Evolutionary conservation across 2,329 filamentous ascomycete genomes (phyloP).

Genomic region (Bipolaris gigantea): DNA sequence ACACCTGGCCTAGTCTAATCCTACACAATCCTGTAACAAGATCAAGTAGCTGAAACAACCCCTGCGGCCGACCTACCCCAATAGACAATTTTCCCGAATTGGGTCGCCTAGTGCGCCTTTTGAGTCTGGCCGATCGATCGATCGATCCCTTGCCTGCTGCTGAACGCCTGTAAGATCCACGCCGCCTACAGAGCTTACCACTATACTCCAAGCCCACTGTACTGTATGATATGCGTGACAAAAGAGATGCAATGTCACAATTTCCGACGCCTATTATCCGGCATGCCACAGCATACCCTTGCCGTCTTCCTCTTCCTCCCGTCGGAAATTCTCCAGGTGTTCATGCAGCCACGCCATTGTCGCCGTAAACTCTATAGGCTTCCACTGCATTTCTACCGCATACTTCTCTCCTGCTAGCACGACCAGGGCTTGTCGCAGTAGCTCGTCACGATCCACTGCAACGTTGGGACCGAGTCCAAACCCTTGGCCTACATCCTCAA

Average conservation of each 20-base stretch:
- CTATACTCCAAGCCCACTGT: background rate
- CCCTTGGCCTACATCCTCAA: slow-evolving; percentile 34
- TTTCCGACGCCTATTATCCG: slow-evolving; percentile 20
- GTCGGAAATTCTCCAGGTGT: slow-evolving; percentile 31
- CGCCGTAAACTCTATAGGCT: slow-evolving; percentile 33
- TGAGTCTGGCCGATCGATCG: slow-evolving; percentile 11
- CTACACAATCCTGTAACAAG: slow-evolving; percentile 20
- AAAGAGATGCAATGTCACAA: background rate
- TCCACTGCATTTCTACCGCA: slow-evolving; percentile 39
- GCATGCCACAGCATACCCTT: slow-evolving; percentile 33
- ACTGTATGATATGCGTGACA: slow-evolving; percentile 4
- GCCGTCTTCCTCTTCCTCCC: slow-evolving; percentile 34
- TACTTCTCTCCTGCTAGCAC: slow-evolving; percentile 38
- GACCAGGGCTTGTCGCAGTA: slow-evolving; percentile 39
- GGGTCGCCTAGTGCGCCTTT: slow-evolving; percentile 6
- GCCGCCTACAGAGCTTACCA: slow-evolving; percentile 11
- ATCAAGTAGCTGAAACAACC: slow-evolving; percentile 19
- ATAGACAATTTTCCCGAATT: slow-evolving; percentile 10
- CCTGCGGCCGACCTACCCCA: slow-evolving; percentile 19
- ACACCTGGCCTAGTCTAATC: slow-evolving; percentile 17
- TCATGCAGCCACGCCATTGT: slow-evolving; percentile 35
- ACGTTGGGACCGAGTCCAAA: slow-evolving; percentile 23
- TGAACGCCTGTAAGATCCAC: slow-evolving; percentile 16
- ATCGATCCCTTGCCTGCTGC: slow-evolving; percentile 7
- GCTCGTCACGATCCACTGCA: slow-evolving; percentile 32